Evolutionary conservation across 495 filamentous ascomycete genomes (phyloP).

Genomic region (Neurospora sp.): DNA sequence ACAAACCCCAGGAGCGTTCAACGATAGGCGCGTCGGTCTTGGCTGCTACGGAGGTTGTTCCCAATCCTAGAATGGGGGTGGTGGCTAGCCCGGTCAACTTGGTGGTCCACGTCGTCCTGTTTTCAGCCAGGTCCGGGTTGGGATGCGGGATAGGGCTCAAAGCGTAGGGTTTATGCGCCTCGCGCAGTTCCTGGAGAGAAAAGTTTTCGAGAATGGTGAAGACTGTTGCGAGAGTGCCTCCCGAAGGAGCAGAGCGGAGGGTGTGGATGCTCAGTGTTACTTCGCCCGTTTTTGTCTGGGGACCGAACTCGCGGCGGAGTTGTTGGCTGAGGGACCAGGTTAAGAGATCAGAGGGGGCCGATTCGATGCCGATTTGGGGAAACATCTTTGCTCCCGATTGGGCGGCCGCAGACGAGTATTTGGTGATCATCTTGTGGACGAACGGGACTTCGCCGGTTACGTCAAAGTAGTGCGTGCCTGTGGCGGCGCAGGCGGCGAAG

Average conservation of each 20-base stretch:
- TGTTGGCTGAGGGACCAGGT: slow-evolving; percentile 57
- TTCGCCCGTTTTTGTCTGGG: slow-evolving; percentile 38
- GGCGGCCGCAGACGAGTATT: slow-evolving; percentile 69
- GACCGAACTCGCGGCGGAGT: slow-evolving; percentile 47
- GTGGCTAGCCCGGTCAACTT: slow-evolving; percentile 51
- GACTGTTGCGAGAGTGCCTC: slow-evolving; percentile 60
- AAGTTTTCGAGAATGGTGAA: slow-evolving; percentile 55
- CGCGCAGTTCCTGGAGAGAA: slow-evolving; percentile 43
- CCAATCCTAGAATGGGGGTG: slow-evolving; percentile 55
- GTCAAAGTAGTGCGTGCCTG: slow-evolving; percentile 88
- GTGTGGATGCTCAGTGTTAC: slow-evolving; percentile 53
- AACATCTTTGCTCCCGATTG: slow-evolving; percentile 74
- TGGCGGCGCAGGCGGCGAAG: slow-evolving; percentile 77
- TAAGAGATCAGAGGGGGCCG: slow-evolving; percentile 71
- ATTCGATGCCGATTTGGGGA: slow-evolving; percentile 77
- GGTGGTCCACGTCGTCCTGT: slow-evolving; percentile 19
- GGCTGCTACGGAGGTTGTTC: slow-evolving; percentile 50
- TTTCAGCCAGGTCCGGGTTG: slow-evolving; percentile 28
- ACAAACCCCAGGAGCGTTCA: slow-evolving; percentile 67
- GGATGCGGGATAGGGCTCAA: slow-evolving; percentile 53
- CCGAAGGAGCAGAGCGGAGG: slow-evolving; percentile 52
- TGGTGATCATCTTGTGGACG: slow-evolving; percentile 65
- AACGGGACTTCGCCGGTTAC: slow-evolving; percentile 81
- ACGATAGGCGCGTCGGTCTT: slow-evolving; percentile 57
- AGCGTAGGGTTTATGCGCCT: slow-evolving; percentile 50